phyloP scores from a whole-genome alignment of 2,329 filamentous ascomycete genomes.

The Venturiaceae sp. region DNA sequence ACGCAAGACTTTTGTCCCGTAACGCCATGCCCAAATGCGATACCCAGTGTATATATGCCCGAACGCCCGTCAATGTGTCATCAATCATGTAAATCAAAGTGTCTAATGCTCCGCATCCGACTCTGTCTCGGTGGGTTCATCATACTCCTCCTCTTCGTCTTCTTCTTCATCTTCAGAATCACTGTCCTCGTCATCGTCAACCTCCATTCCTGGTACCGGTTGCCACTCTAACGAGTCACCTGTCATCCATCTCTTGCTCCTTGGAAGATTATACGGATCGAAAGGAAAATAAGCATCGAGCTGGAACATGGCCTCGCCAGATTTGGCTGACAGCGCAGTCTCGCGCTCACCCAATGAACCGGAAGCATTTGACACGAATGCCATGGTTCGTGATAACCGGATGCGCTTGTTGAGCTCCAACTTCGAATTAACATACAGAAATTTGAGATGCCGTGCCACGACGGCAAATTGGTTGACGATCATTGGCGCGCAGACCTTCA shows the following conservation, averaged over 20 bases:
- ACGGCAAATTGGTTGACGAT: constrained; percentile 90
- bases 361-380: constrained; percentile 38
- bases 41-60: background rate
- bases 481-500: constrained; percentile 84
- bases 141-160: constrained; percentile 45
- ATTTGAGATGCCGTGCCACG: constrained; percentile 72
- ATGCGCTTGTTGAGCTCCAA: constrained; percentile 90
- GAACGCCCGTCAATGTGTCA: background rate
- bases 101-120: constrained; percentile 12
- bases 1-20: background rate
- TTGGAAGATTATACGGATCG: constrained; percentile 85
- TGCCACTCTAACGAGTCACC: constrained; percentile 76
- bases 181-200: constrained; percentile 6
- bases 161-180: constrained; percentile 22
- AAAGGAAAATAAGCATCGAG: constrained; percentile 96
- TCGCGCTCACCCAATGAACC: constrained; percentile 41
- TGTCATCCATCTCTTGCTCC: constrained; percentile 81
- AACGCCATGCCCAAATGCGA: background rate
- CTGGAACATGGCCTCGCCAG: constrained; percentile 71
- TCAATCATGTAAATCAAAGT: background rate
- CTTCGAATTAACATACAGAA: constrained; percentile 82
- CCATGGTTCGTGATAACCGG: constrained; percentile 62
- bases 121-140: constrained; percentile 32
- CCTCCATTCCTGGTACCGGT: constrained; percentile 50
- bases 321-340: constrained; percentile 37